These are phyloP conservation scores for Diaporthe ampelina DNA, from an alignment of 2,329 filamentous ascomycete genomes.

Conservation along the genomic window DNA sequence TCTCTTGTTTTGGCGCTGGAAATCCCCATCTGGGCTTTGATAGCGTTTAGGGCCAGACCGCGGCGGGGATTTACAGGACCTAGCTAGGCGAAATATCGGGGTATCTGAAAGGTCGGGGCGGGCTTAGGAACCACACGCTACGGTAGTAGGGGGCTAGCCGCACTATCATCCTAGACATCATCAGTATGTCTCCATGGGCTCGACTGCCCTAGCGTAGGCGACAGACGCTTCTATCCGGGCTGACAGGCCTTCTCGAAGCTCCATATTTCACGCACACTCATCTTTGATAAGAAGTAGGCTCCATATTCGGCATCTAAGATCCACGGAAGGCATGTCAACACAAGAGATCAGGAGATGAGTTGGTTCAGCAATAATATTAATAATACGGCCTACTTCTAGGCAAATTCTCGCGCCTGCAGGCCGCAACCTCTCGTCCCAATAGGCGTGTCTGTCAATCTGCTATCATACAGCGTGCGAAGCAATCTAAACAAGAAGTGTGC, in stretches of 20 bases:
- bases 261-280: neutral
- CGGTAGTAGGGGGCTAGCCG: neutral
- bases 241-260: neutral
- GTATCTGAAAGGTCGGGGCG: neutral
- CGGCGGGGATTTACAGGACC: neutral
- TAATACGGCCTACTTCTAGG: neutral
- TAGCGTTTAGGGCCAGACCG: neutral
- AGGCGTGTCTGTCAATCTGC: neutral
- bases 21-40: neutral
- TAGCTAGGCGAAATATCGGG: neutral
- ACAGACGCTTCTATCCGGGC: neutral
- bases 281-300: neutral
- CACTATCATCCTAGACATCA: neutral
- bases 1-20: neutral
- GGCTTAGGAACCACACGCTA: neutral
- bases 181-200: neutral
- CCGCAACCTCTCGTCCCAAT: neutral
- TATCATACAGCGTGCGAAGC: conserved; percentile 13
- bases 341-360: no score
- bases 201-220: no score
- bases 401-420: neutral
- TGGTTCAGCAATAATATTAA: neutral
- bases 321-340: no score
- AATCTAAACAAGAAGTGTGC: neutral
- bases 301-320: no score